Conservation (phyloP, 2,329 filamentous ascomycete species). For the Aureobasidium sp. region DNA sequence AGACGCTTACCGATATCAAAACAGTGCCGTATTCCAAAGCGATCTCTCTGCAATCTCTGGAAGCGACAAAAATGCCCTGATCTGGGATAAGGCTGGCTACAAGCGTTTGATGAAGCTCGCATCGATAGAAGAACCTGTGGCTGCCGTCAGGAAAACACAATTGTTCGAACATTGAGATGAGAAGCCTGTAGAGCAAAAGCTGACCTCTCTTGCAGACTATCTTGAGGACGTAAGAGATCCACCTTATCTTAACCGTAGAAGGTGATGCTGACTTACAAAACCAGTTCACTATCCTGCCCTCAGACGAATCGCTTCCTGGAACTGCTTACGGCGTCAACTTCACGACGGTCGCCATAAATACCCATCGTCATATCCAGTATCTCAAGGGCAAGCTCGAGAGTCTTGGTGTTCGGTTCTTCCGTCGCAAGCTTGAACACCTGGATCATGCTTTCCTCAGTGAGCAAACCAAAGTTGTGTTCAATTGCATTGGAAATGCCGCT, state of each 20-base stretch:
- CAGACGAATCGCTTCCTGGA: not conserved
- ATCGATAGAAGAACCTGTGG: not conserved
- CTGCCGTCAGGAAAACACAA: not conserved
- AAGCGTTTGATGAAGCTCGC: not conserved
- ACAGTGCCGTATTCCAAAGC: too few species aligned
- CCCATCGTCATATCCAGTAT: not conserved
- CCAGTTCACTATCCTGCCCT: not conserved
- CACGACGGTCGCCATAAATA: not conserved
- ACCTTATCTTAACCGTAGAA: not conserved
- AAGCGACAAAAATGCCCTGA: not conserved
- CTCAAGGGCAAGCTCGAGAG: not conserved
- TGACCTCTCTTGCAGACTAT: not conserved
- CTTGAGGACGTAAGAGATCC: not conserved
- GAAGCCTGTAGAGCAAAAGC: not conserved
- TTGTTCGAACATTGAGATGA: not conserved
- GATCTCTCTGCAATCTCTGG: not conserved
- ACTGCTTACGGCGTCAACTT: not conserved
- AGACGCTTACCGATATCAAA: too few species aligned
- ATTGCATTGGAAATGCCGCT: not conserved
- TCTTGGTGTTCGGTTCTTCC: not conserved
- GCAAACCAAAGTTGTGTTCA: not conserved
- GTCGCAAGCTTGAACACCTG: not conserved
- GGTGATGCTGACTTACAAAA: not conserved
- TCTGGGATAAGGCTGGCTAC: slow-evolving; percentile 4
- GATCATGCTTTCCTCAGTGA: not conserved